Evolutionary conservation across 192 early-diverging fungal species (phyloP).

Genomic region (Coemansia sp.): DNA sequence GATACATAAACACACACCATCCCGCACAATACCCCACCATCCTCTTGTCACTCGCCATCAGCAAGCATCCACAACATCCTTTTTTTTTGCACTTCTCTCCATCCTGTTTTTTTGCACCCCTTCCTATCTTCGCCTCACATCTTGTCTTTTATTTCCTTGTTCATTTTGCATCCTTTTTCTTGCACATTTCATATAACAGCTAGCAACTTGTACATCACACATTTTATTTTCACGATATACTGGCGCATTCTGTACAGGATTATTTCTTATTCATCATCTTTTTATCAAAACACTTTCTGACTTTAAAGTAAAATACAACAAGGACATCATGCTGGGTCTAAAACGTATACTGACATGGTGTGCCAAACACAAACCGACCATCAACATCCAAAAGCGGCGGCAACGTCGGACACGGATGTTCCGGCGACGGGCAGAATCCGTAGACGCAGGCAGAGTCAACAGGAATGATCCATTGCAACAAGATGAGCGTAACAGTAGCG

Average conservation of each 20-base stretch:
- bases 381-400: neutral
- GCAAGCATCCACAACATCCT: too few relatives aligned
- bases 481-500: neutral
- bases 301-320: neutral
- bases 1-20: too few relatives aligned
- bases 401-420: constrained; percentile 24
- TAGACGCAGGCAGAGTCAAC: constrained; percentile 11
- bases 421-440: constrained; percentile 24
- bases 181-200: neutral
- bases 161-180: constrained; percentile 10
- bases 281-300: neutral
- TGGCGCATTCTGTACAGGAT: too few relatives aligned
- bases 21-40: too few relatives aligned
- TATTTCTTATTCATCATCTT: neutral
- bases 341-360: constrained; percentile 45
- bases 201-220: too few relatives aligned
- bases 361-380: constrained; percentile 19
- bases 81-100: too few relatives aligned
- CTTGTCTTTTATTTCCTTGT: neutral
- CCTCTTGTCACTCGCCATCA: too few relatives aligned
- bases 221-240: too few relatives aligned
- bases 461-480: neutral
- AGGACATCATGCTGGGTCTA: constrained; percentile 15
- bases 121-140: too few relatives aligned
- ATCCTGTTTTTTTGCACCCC: too few relatives aligned